phyloP scores from a whole-genome alignment of 2,329 filamentous ascomycete species.

The Lecanicillium sp. region DNA sequence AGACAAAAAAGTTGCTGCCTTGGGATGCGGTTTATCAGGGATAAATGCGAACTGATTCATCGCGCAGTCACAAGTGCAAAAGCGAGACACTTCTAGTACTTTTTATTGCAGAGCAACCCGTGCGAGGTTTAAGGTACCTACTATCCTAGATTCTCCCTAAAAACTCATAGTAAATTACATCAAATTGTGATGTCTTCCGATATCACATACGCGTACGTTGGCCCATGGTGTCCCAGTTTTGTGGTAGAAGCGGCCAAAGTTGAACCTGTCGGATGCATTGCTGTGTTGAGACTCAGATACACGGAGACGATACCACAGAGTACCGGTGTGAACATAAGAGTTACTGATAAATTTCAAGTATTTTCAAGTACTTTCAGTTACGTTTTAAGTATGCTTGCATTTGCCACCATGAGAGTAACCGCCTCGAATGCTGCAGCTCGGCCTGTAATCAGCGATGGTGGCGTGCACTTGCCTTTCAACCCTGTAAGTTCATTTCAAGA shows the following conservation, averaged over 20 bases:
- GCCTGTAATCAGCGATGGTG: constrained; percentile 4
- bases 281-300: background rate
- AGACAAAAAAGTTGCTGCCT: too few relatives aligned
- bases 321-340: background rate
- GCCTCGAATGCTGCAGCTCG: background rate
- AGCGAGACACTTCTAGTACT: too few relatives aligned
- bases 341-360: background rate
- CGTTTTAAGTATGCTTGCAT: background rate
- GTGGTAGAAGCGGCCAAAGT: constrained; percentile 3
- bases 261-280: background rate
- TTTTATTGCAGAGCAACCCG: too few relatives aligned
- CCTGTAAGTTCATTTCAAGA: background rate
- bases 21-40: too few relatives aligned
- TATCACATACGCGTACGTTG: constrained; percentile 5
- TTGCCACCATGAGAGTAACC: background rate
- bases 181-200: constrained; percentile 4
- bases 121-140: too few relatives aligned
- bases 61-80: too few relatives aligned
- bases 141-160: too few relatives aligned
- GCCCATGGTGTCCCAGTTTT: constrained; percentile 4
- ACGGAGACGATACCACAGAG: constrained; percentile 1
- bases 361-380: background rate
- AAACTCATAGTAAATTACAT: too few relatives aligned
- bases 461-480: background rate
- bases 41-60: too few relatives aligned